Evolutionary conservation across 352 stramenopile genomes (phyloP).

Genomic region (Phytopythium vexans): DNA sequence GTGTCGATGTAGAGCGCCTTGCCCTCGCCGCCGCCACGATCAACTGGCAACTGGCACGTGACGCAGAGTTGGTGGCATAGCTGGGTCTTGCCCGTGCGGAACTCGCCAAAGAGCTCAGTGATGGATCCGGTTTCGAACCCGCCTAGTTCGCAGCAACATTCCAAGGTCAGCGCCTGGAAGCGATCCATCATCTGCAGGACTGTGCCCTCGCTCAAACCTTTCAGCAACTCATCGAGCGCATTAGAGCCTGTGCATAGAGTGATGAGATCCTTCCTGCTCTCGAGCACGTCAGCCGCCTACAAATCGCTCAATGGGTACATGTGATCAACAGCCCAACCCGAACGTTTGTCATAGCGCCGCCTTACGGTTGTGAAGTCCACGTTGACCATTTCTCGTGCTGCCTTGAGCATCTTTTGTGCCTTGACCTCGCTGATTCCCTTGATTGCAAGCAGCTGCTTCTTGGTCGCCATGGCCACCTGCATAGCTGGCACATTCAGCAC

Average conservation of each 20-base stretch:
- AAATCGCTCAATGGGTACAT: background rate
- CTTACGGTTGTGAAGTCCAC: slow-evolving; percentile 99
- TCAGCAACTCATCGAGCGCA: slow-evolving; percentile 87
- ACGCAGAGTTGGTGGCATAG: slow-evolving; percentile 99
- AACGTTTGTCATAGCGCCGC: background rate
- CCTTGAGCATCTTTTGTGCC: slow-evolving; percentile 98
- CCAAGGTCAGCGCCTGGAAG: no score
- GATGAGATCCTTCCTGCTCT: slow-evolving; percentile 92
- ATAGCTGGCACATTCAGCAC: background rate
- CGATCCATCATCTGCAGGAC: no score
- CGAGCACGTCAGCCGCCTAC: slow-evolving; percentile 84
- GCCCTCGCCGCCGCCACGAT: slow-evolving; percentile 96
- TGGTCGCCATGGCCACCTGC: slow-evolving; percentile 94
- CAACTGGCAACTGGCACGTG: slow-evolving; percentile 97
- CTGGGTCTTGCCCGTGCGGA: slow-evolving; percentile 99
- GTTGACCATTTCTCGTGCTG: slow-evolving; percentile 95
- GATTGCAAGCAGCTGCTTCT: slow-evolving; percentile 96
- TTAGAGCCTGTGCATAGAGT: slow-evolving; percentile 92
- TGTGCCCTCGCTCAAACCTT: no score
- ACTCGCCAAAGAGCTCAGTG: slow-evolving; percentile 99
- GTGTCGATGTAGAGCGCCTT: slow-evolving; percentile 99
- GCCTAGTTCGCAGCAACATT: slow-evolving; percentile 33
- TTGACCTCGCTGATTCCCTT: slow-evolving; percentile 99
- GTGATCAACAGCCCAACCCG: background rate
- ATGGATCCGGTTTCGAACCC: slow-evolving; percentile 98